Base-by-base conservation (phyloP, 495 filamentous ascomycete species). In the Aspergillus nidulans region DNA sequence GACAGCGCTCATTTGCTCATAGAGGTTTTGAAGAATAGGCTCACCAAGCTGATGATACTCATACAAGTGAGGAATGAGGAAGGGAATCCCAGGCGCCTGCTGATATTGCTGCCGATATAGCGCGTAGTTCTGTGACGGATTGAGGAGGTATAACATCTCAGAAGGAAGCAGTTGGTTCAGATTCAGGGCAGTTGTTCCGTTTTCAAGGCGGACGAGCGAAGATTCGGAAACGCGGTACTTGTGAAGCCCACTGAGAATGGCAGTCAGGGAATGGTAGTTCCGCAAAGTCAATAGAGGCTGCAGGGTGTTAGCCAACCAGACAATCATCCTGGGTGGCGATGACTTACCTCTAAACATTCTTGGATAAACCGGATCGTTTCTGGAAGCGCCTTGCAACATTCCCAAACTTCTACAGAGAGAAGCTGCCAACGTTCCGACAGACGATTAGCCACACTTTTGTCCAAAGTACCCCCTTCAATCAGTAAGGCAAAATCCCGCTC, bases 311-410 rank as follows among this genome's bases (percentile, higher is more conserved):
- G 52, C 34, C 25, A 5, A 16, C 16, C 30, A 9, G n/a, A 7
- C 9, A 18, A 4, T 24, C 19, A 16, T 16, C 21, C 7, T 28
- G 20, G 12, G 24, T 0, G n/a, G 15, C 19, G 24, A 39, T 8
- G 21, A 36, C 65, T 60, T 23, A 73, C 74, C 55, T 72, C 56
- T 26, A 69, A 53, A 44, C 69, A 68, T 32, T 74, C 71, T 57
- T 69, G 67, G 5, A 77, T 59, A 42, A 58, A 66, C 20, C 49
- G 55, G 9, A 70, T 62, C 26, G 63, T 18, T 4, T 72, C 67
- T 16, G 72, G 72, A 15, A 75, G 51, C n/a, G 67, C 71, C 0
- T 58, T 66, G 41, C 74, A 77, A 46, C 69, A 74, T 51, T 77
- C 74, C 71, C 71, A 73, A 1, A 72, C 69, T 0, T 66, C 62